These are phyloP conservation scores for Peronospora farinosa DNA, from an alignment of 352 stramenopile genomes.

Conservation along the genomic window DNA sequence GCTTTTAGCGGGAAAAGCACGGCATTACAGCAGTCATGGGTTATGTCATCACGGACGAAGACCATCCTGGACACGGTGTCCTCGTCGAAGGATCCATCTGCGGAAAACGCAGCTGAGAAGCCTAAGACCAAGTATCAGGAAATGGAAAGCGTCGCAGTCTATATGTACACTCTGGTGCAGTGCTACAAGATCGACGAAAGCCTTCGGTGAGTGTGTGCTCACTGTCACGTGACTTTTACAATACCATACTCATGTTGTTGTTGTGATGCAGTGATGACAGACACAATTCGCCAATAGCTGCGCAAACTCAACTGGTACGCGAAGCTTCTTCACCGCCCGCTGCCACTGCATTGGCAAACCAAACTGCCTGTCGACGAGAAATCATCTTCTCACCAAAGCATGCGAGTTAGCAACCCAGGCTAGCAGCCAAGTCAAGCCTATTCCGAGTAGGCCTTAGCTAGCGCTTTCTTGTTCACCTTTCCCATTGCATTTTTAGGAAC, in stretches of 20 bases:
- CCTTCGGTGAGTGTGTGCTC: constrained; percentile 22
- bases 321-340: constrained; percentile 6
- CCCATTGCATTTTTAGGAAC: constrained; percentile 92
- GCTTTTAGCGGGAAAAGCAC: constrained; percentile 5
- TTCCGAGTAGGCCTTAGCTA: constrained; percentile 38
- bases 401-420: constrained; percentile 7
- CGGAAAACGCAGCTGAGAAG: constrained; percentile 7
- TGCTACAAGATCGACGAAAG: constrained; percentile 47
- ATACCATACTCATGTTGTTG: constrained; percentile 10
- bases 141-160: constrained; percentile 37
- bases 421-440: constrained; percentile 3
- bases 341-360: constrained; percentile 3
- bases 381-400: constrained; percentile 27
- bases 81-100: constrained; percentile 7
- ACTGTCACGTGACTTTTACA: neutral
- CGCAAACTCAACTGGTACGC: neutral
- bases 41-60: constrained; percentile 35
- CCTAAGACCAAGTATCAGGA: constrained; percentile 19
- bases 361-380: constrained; percentile 16
- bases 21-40: constrained; percentile 29
- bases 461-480: constrained; percentile 91
- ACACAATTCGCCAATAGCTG: constrained; percentile 1
- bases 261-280: constrained; percentile 8
- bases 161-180: constrained; percentile 41
- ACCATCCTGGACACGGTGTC: constrained; percentile 23